A percentile compares a stretch with the other conserved stretches of the same genome.
Evolutionary conservation across 805 yeast species (phyloP).

Genomic region (Candida easanensis): DNA sequence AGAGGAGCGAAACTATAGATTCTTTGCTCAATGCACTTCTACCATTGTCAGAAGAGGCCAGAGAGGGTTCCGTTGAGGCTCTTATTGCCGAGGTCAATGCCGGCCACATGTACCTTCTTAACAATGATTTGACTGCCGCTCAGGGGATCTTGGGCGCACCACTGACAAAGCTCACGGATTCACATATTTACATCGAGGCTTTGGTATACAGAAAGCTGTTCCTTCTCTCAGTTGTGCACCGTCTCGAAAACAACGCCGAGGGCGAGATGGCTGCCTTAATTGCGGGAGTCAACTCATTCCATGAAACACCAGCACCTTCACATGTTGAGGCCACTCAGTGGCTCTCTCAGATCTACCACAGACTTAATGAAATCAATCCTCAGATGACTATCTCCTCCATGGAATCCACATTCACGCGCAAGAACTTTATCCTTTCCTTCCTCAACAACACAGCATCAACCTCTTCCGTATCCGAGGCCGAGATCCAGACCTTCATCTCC

Average conservation of each 20-base stretch:
- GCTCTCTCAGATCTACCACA: conserved; percentile 17
- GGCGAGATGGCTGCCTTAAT: conserved; percentile 8
- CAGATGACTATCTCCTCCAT: conserved; percentile 4
- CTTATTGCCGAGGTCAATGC: conserved; percentile 3
- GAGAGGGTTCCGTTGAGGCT: background rate
- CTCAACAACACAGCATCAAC: conserved; percentile 3
- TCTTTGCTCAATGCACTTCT: background rate
- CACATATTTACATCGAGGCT: conserved; percentile 6
- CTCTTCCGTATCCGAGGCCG: conserved; percentile 1
- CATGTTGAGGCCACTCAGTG: conserved; percentile 22
- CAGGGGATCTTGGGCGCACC: conserved; percentile 1
- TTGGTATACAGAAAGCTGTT: conserved; percentile 14
- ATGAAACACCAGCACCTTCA: conserved; percentile 17
- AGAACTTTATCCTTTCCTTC: conserved; percentile 19
- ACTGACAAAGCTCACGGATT: background rate
- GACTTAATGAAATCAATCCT: conserved; percentile 1
- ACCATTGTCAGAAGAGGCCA: background rate
- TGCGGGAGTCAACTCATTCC: conserved; percentile 14
- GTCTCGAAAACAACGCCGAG: background rate
- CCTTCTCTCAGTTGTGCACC: conserved; percentile 9
- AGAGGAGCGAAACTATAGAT: background rate
- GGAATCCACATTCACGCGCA: conserved; percentile 7
- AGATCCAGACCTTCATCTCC: conserved; percentile 11
- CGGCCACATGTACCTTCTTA: conserved; percentile 4
- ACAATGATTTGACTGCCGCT: background rate